Evolutionary conservation across 768 basidiomycete species (phyloP).

Genomic region (Tylopilus plumbeoviolaceoides): DNA sequence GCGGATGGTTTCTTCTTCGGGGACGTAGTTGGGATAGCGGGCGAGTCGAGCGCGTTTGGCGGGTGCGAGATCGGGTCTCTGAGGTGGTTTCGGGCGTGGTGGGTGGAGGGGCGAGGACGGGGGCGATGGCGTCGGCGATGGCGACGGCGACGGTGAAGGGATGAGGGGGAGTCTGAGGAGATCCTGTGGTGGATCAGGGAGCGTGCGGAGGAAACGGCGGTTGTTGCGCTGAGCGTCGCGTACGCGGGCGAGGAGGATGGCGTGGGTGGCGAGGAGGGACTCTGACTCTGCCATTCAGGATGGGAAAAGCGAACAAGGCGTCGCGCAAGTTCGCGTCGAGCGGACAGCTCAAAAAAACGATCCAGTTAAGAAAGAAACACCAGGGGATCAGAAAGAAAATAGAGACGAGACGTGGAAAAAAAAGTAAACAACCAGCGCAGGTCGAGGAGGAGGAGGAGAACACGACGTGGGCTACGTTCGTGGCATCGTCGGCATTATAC

Average conservation of each 20-base stretch:
- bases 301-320: constrained; percentile 61
- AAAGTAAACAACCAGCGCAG: constrained; percentile 26
- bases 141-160: constrained; percentile 52
- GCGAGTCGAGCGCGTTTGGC: constrained; percentile 68
- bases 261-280: constrained; percentile 58
- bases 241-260: constrained; percentile 52
- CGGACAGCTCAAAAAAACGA: constrained; percentile 84
- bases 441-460: constrained; percentile 15
- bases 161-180: constrained; percentile 56
- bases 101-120: constrained; percentile 41
- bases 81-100: constrained; percentile 32
- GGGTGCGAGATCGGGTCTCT: constrained; percentile 53
- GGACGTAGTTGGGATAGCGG: constrained; percentile 77
- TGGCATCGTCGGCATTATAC: neutral
- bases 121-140: constrained; percentile 47
- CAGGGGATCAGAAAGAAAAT: constrained; percentile 72
- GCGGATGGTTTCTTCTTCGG: constrained; percentile 93
- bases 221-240: constrained; percentile 53
- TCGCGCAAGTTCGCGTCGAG: constrained; percentile 86
- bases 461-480: constrained; percentile 10
- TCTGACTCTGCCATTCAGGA: constrained; percentile 38
- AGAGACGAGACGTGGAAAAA: constrained; percentile 51
- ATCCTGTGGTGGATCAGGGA: constrained; percentile 53
- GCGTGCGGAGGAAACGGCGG: constrained; percentile 50
- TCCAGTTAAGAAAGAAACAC: constrained; percentile 77